Conservation (phyloP, 1,284 basidiomycete species). For the Tylopilus orsonianus region DNA sequence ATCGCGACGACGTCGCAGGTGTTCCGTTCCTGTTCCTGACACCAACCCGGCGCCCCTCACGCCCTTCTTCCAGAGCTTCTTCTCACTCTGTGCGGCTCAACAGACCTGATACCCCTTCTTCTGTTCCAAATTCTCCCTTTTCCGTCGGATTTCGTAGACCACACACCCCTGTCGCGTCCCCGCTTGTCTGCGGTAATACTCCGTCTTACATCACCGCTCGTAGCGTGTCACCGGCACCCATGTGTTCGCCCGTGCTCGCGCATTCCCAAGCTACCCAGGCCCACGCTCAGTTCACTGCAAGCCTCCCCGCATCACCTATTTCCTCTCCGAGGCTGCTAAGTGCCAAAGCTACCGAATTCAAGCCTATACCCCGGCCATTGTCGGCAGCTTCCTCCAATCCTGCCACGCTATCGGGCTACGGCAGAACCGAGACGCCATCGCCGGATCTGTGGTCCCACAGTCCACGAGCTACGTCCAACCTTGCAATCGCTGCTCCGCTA, state of each 20-base stretch:
- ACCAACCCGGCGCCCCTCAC: conserved; percentile 74
- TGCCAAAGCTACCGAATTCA: conserved; percentile 68
- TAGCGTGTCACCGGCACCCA: conserved; percentile 64
- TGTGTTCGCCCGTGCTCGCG: conserved; percentile 66
- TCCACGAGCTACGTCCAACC: conserved; percentile 74
- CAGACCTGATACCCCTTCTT: conserved; percentile 72
- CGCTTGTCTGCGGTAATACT: conserved; percentile 55
- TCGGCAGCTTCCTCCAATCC: conserved; percentile 71
- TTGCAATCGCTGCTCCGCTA: conserved; percentile 86
- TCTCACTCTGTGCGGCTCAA: conserved; percentile 63
- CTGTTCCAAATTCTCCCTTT: conserved; percentile 68
- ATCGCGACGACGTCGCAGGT: conserved; percentile 77
- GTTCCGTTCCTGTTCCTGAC: conserved; percentile 81
- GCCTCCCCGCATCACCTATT: conserved; percentile 63
- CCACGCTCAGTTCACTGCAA: conserved; percentile 64
- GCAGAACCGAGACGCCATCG: conserved; percentile 69
- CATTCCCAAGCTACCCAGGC: conserved; percentile 50
- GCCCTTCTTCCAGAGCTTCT: conserved; percentile 79
- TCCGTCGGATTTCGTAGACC: conserved; percentile 71
- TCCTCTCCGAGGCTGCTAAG: conserved; percentile 62
- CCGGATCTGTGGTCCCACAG: conserved; percentile 82
- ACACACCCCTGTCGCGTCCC: conserved; percentile 73
- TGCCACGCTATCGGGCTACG: conserved; percentile 48
- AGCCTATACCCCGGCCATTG: conserved; percentile 70
- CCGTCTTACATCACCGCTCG: conserved; percentile 59